Evolutionary conservation across 164 flowering plant genomes (phyloP).

Genomic region (Berberis thunbergii): DNA sequence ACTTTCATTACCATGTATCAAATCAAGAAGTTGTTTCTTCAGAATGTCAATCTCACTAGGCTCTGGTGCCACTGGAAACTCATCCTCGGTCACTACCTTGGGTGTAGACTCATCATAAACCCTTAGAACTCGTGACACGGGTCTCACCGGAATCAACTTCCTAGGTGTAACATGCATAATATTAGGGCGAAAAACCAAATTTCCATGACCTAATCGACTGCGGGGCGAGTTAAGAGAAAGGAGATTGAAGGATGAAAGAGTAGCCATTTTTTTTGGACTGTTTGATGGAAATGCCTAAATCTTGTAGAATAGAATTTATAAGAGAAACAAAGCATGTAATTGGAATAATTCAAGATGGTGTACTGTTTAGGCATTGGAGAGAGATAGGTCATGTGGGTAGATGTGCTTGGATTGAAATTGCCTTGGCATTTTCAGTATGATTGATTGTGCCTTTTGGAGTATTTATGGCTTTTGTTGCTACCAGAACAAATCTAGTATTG

Average conservation of each 20-base stretch:
- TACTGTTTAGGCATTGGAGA: no score
- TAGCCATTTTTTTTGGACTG: not conserved
- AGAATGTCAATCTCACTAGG: not conserved
- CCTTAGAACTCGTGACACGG: not conserved
- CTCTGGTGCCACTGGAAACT: not conserved
- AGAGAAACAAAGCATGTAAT: no score
- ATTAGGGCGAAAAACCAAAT: not conserved
- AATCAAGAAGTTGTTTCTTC: not conserved
- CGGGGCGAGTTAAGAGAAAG: not conserved
- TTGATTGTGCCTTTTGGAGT: no score
- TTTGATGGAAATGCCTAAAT: no score
- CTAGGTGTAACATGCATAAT: not conserved
- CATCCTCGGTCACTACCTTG: not conserved
- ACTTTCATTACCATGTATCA: not conserved
- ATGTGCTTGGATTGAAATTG: no score
- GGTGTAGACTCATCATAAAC: not conserved
- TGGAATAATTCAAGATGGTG: no score
- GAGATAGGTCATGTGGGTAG: no score
- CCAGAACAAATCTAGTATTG: no score
- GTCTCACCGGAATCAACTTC: not conserved
- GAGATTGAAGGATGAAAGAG: not conserved
- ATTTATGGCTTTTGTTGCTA: no score
- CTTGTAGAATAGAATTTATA: no score
- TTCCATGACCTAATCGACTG: not conserved
- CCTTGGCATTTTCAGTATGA: no score